phyloP scores from a whole-genome alignment of 2,329 filamentous ascomycete genomes.

The Fusarium dimerum region DNA sequence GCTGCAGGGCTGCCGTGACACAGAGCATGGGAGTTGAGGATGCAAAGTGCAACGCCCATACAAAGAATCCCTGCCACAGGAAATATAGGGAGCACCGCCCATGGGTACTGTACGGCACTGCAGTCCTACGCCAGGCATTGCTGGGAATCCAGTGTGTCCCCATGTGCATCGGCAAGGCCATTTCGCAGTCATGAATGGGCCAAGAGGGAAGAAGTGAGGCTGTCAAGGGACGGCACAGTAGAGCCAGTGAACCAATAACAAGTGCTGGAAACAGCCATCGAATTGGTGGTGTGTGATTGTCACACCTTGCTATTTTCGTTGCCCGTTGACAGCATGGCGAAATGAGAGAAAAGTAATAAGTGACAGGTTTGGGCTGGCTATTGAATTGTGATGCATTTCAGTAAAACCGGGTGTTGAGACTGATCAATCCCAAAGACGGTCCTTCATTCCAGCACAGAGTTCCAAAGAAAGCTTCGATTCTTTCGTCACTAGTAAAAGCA shows the following conservation, averaged over 20 bases:
- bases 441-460: not conserved
- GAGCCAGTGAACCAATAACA: slow-evolving; percentile 25
- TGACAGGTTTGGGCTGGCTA: too few relatives aligned
- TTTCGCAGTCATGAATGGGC: slow-evolving; percentile 15
- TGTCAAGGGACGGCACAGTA: slow-evolving; percentile 21
- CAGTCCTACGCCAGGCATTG: not conserved
- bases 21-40: slow-evolving; percentile 2
- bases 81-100: not conserved
- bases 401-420: too few relatives aligned
- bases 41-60: slow-evolving; percentile 14
- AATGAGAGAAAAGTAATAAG: not conserved
- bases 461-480: not conserved
- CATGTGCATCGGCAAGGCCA: slow-evolving; percentile 7
- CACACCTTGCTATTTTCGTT: slow-evolving; percentile 22
- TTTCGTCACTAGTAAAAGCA: not conserved
- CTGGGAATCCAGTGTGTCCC: slow-evolving; percentile 7
- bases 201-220: slow-evolving; percentile 26
- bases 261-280: slow-evolving; percentile 2
- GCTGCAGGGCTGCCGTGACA: slow-evolving; percentile 20
- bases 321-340: slow-evolving; percentile 23
- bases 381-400: not conserved
- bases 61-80: slow-evolving; percentile 16
- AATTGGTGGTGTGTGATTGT: slow-evolving; percentile 9
- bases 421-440: too few relatives aligned
- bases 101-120: not conserved